Evolutionary conservation across 257 asterid genomes (phyloP).

Genomic region (Plantago ovata): DNA sequence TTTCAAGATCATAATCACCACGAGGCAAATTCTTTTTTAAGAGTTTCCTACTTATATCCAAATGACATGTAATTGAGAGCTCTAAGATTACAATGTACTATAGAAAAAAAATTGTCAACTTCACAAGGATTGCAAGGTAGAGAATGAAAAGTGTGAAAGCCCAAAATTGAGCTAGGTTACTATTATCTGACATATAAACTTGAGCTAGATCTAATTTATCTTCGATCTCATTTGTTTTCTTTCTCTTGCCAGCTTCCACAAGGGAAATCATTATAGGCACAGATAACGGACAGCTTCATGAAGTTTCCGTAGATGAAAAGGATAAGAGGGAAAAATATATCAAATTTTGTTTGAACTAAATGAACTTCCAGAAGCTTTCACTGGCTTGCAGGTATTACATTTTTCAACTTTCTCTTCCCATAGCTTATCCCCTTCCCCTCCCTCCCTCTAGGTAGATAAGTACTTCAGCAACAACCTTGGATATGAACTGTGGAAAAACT

Average conservation of each 20-base stretch:
- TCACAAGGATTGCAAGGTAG: too few species aligned
- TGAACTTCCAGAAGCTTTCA: slow-evolving; percentile 93
- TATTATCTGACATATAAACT: neutral
- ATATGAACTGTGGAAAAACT: too few species aligned
- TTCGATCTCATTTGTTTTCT: slow-evolving; percentile 19
- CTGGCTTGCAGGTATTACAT: slow-evolving; percentile 74
- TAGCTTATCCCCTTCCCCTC: neutral
- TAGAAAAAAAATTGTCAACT: too few species aligned
- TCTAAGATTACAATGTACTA: too few species aligned
- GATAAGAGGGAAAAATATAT: slow-evolving; percentile 93
- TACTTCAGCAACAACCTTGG: too few species aligned
- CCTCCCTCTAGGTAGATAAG: too few species aligned
- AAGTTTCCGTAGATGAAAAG: slow-evolving; percentile 88
- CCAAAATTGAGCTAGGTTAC: neutral
- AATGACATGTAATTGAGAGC: too few species aligned
- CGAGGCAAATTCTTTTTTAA: too few species aligned
- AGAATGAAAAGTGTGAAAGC: neutral
- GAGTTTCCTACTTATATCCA: too few species aligned
- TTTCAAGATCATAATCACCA: too few species aligned
- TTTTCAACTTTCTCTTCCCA: slow-evolving; percentile 13
- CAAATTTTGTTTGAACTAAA: slow-evolving; percentile 73
- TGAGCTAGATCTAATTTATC: slow-evolving; percentile 21
- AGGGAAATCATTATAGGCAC: slow-evolving; percentile 93
- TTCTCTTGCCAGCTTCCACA: slow-evolving; percentile 63
- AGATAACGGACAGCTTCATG: slow-evolving; percentile 85